Evolutionary conservation across 805 yeast species (phyloP).

Genomic region (Scheffersomyces stipitis): DNA sequence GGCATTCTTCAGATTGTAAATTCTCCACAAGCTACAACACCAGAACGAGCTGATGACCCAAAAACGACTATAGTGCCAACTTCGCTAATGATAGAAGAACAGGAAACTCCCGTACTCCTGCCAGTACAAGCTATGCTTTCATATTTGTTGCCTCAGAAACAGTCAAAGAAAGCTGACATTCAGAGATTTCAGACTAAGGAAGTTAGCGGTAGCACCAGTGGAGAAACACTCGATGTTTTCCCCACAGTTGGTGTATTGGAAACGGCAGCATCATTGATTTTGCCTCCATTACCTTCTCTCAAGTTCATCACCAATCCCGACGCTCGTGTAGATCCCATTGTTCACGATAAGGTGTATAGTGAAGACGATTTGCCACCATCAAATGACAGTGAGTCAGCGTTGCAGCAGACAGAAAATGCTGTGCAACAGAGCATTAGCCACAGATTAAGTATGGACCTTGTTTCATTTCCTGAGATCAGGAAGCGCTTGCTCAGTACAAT

Average conservation of each 20-base stretch:
- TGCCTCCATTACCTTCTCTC: slow-evolving; percentile 78
- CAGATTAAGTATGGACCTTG: neutral
- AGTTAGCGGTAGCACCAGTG: slow-evolving; percentile 12
- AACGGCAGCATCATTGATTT: slow-evolving; percentile 71
- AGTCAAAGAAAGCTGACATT: slow-evolving; percentile 12
- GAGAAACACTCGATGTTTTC: slow-evolving; percentile 23
- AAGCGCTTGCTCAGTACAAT: slow-evolving; percentile 22
- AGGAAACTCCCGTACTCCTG: slow-evolving; percentile 16
- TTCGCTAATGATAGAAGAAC: slow-evolving; percentile 9
- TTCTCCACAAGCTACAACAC: slow-evolving; percentile 5
- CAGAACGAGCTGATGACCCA: slow-evolving; percentile 4
- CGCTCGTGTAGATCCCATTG: slow-evolving; percentile 60
- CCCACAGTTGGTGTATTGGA: slow-evolving; percentile 77
- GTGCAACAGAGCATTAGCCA: neutral
- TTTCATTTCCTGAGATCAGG: slow-evolving; percentile 4
- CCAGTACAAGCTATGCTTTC: slow-evolving; percentile 39
- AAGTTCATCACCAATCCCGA: slow-evolving; percentile 68
- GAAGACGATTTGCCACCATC: slow-evolving; percentile 62
- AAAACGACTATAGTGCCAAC: slow-evolving; percentile 4
- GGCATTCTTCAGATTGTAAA: slow-evolving; percentile 41
- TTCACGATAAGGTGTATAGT: slow-evolving; percentile 78
- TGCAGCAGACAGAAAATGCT: no score
- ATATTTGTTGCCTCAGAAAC: slow-evolving; percentile 44
- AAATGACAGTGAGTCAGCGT: neutral
- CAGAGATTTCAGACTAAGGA: slow-evolving; percentile 18